Percentiles rank a stretch among this genome's conserved stretches.
These are phyloP conservation scores for Phytophthora sojae DNA, from an alignment of 352 stramenopile species.

Conservation along the genomic window DNA sequence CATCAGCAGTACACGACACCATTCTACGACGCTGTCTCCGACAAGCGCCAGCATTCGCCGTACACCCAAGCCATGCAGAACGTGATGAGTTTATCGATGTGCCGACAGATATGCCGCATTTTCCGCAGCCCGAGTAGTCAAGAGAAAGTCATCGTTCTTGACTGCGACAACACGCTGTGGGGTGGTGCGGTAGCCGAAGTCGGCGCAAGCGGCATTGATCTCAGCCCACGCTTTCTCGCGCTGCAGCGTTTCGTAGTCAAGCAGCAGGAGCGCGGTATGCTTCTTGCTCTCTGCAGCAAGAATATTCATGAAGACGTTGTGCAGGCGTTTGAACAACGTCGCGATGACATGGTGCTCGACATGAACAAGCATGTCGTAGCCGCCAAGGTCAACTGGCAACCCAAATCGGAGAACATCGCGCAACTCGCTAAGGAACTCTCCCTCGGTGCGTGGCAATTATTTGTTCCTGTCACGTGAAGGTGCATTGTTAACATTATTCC, in stretches of 20 bases:
- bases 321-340: conserved; percentile 52
- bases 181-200: conserved; percentile 69
- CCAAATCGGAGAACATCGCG: conserved; percentile 69
- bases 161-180: conserved; percentile 86
- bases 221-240: conserved; percentile 51
- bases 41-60: conserved; percentile 70
- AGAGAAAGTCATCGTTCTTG: conserved; percentile 81
- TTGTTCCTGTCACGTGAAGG: not conserved
- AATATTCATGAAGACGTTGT: conserved; percentile 67
- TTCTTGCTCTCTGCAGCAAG: conserved; percentile 77
- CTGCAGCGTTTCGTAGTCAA: conserved; percentile 69
- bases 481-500: not conserved
- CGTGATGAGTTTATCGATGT: conserved; percentile 49
- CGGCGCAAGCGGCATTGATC: conserved; percentile 42
- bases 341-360: conserved; percentile 57
- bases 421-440: conserved; percentile 61
- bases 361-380: conserved; percentile 60
- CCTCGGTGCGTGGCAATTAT: conserved; percentile 37
- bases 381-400: conserved; percentile 62
- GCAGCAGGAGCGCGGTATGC: conserved; percentile 53
- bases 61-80: conserved; percentile 75
- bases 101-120: conserved; percentile 61
- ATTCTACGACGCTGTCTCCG: conserved; percentile 58
- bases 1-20: conserved; percentile 24
- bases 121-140: conserved; percentile 32